Evolutionary conservation across 129 eudicot species (phyloP).

Genomic region (Logfia minima): DNA sequence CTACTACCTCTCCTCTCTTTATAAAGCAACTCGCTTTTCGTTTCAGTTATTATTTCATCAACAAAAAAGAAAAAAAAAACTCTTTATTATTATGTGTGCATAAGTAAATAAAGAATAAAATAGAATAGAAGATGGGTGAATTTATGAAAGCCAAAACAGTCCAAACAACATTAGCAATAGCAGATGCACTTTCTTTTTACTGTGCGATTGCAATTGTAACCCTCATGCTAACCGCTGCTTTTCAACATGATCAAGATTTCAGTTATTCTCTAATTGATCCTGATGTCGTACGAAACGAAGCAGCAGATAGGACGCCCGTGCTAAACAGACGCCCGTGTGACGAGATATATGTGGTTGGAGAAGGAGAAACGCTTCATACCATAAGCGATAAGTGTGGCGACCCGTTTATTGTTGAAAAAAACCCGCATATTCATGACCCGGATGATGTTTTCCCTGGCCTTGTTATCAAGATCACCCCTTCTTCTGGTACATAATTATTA

Average conservation of each 20-base stretch:
- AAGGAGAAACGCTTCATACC: conserved; percentile 25
- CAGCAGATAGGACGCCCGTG: conserved; percentile 1
- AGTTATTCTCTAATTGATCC: conserved; percentile 14
- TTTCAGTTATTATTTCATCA: conserved; percentile 5
- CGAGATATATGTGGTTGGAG: conserved; percentile 36
- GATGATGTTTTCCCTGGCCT: conserved; percentile 33
- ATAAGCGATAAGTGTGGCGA: conserved; percentile 27
- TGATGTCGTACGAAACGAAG: neutral
- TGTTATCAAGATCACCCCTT: conserved; percentile 29
- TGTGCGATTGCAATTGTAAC: conserved; percentile 32
- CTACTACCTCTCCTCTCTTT: neutral
- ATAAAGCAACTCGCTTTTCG: neutral
- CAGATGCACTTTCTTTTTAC: conserved; percentile 34
- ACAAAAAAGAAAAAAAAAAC: neutral
- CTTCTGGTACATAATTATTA: neutral
- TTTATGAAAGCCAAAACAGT: conserved; percentile 23
- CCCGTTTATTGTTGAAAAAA: conserved; percentile 28
- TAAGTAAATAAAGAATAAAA: neutral
- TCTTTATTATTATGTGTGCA: neutral
- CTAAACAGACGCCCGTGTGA: conserved; percentile 38
- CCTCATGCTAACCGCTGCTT: conserved; percentile 33
- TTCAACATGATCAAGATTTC: conserved; percentile 23
- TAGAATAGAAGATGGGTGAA: conserved; percentile 14
- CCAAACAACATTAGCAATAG: conserved; percentile 18
- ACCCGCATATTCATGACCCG: conserved; percentile 31